Evolutionary conservation across 169 alveolate genomes (phyloP).

Genomic region (Cryptosporidium tyzzeri): DNA sequence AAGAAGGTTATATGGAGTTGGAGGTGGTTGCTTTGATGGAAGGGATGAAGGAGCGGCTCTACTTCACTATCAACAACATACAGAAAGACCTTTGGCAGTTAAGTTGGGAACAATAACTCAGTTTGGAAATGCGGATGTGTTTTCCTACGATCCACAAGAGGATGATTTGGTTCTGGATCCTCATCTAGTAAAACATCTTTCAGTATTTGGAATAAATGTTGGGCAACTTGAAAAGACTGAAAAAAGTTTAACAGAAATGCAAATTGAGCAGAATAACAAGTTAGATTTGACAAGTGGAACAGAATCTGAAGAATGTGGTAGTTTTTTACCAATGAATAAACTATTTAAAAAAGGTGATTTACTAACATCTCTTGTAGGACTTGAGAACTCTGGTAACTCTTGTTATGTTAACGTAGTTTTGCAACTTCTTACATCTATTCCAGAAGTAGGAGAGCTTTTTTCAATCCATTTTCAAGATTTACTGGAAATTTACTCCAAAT

Average conservation of each 20-base stretch:
- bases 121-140: slow-evolving; percentile 91
- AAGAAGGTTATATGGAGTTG: slow-evolving; percentile 85
- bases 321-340: background rate
- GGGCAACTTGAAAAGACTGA: slow-evolving; percentile 84
- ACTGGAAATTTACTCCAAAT: slow-evolving; percentile 23
- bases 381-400: slow-evolving; percentile 87
- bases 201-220: slow-evolving; percentile 90
- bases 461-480: slow-evolving; percentile 5
- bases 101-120: slow-evolving; percentile 93
- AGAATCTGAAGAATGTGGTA: slow-evolving; percentile 77
- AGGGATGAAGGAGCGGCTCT: slow-evolving; percentile 91
- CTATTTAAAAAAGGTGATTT: slow-evolving; percentile 57
- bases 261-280: slow-evolving; percentile 85
- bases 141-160: slow-evolving; percentile 90
- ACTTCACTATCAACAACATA: slow-evolving; percentile 81
- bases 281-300: slow-evolving; percentile 85
- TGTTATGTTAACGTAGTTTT: slow-evolving; percentile 87
- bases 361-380: slow-evolving; percentile 83
- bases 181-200: slow-evolving; percentile 86
- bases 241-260: slow-evolving; percentile 87
- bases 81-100: slow-evolving; percentile 89
- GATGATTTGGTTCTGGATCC: slow-evolving; percentile 89
- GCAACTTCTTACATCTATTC: slow-evolving; percentile 78
- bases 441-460: slow-evolving; percentile 36
- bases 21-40: slow-evolving; percentile 91